phyloP scores from a whole-genome alignment of 2,329 filamentous ascomycete species.

The Botrytis fragariae region DNA sequence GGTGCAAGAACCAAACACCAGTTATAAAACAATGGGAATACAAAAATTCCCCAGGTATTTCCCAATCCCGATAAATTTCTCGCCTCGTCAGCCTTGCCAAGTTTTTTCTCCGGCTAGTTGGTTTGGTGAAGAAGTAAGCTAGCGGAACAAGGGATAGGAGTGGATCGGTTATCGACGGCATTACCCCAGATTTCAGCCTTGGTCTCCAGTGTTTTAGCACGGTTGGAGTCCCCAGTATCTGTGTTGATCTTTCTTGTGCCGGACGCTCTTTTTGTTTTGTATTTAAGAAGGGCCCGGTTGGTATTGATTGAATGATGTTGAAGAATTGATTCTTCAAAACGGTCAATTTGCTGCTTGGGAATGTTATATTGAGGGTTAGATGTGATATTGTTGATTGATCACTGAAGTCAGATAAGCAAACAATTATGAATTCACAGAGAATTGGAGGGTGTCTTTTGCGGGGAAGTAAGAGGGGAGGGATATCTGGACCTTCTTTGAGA shows the following conservation, averaged over 20 bases:
- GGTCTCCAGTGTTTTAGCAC: not conserved
- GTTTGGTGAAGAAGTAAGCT: not conserved
- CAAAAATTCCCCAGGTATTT: not conserved
- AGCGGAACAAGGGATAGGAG: not conserved
- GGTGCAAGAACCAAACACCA: not conserved
- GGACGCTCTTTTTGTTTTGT: not conserved
- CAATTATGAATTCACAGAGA: constrained; percentile 19
- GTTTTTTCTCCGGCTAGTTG: not conserved
- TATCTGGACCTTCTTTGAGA: not conserved
- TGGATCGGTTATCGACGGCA: constrained; percentile 12
- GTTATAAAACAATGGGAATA: not conserved
- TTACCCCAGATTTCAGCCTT: constrained; percentile 20
- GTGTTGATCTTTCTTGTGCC: not conserved
- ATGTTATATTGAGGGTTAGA: not conserved
- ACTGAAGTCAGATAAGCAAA: not conserved
- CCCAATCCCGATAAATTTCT: constrained; percentile 8
- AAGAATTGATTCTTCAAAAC: not conserved
- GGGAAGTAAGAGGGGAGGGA: not conserved
- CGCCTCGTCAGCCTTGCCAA: constrained; percentile 17
- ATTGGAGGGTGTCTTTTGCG: constrained; percentile 15
- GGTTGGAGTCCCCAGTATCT: constrained; percentile 5
- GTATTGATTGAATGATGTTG: not conserved
- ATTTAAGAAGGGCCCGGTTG: not conserved
- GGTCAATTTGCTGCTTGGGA: not conserved
- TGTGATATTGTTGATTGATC: not conserved